Evolutionary conservation across 257 asterid species (phyloP).

Genomic region (Ocimum tenuiflorum): DNA sequence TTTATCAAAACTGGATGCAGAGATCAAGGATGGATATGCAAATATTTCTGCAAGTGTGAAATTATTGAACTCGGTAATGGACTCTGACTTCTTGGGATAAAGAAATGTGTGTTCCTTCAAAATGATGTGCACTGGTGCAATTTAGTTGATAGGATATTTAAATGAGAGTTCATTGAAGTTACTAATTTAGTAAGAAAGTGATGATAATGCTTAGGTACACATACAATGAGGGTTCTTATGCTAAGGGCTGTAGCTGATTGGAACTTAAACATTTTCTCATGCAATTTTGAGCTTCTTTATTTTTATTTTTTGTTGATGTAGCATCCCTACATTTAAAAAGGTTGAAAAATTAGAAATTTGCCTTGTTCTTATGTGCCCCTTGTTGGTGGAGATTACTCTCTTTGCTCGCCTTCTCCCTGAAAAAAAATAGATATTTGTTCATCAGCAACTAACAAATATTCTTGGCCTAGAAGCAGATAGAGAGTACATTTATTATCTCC

Average conservation of each 20-base stretch:
- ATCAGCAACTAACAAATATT: neutral
- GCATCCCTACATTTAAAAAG: neutral
- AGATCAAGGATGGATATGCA: slow-evolving; percentile 74
- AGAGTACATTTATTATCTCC: slow-evolving; percentile 55
- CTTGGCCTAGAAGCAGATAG: slow-evolving; percentile 53
- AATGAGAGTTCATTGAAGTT: neutral
- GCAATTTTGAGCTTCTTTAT: neutral
- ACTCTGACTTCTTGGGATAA: neutral
- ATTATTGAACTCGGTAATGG: slow-evolving; percentile 59
- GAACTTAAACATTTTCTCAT: neutral
- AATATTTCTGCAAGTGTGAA: slow-evolving; percentile 55
- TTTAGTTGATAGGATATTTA: neutral
- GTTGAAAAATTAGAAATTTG: neutral
- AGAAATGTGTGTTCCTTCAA: neutral
- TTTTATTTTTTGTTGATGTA: neutral
- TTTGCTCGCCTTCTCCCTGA: neutral
- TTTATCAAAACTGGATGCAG: slow-evolving; percentile 63
- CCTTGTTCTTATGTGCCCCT: neutral
- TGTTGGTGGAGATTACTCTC: neutral
- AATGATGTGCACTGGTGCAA: neutral
- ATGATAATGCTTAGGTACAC: neutral
- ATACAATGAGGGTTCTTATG: neutral
- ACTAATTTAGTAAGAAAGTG: neutral
- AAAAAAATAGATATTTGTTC: neutral
- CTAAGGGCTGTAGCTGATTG: neutral